Base-by-base conservation (phyloP, 1,139 yeast species). In the Scheffersomyces segobiensis region DNA sequence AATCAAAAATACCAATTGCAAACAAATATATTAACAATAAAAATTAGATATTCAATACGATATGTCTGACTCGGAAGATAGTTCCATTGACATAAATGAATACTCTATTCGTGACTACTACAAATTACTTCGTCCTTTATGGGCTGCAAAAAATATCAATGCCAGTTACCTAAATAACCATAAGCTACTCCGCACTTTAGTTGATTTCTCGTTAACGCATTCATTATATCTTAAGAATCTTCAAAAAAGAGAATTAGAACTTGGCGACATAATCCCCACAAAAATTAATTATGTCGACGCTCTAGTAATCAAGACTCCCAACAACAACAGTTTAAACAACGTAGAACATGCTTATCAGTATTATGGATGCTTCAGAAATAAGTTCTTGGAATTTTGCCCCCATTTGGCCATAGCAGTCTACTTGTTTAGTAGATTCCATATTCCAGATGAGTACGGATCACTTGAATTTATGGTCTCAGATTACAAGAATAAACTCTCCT, bases 371-470 rank as follows among this genome's bases (percentile, higher is more conserved):
- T 61, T 75, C 24, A 65, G 79, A 53, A 69, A 71, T 54, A 67
- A 63, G 56, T 62, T 66, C 57, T 66, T 74, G 39, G 76, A 74
- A 61, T 63, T 67, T 52, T 76, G 80, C 61, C 74, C 76, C 12
- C 76, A 71, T 56, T 63, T 72, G 14, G 70, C 76, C 1, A 58
- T 76, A 5, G 67, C 76, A 1, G 65, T 71, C 17, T 76, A 75
- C 56, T 65, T 76, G 26, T 76, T 75, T 54, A 62, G 67, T 49
- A 54, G 78, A 48, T 71, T 74, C 54, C 79, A 76, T 56, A 63
- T 74, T 12, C 70, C 74, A 2, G 76, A 74, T 59, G 70, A 67
- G 46, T 68, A 70, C 56, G 76, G 74, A 14, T 65, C 71, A 3
- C 57, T 67, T 22, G 75, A 71, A 55, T 64, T 71, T 49, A 56